Conservation (phyloP, 345 rosid species). For the Microthlaspi erraticum region DNA sequence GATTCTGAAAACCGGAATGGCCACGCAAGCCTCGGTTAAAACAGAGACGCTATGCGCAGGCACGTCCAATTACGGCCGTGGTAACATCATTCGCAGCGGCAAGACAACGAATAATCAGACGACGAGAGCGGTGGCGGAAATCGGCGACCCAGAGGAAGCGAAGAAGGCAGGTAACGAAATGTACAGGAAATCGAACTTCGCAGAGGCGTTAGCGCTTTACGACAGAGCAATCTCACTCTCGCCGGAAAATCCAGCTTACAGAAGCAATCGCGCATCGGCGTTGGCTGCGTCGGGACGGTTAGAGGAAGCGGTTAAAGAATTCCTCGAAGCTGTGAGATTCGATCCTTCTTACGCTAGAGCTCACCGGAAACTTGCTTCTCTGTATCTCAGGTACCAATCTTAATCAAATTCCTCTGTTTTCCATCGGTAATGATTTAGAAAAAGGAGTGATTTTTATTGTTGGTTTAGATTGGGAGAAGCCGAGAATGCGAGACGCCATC, state of each 20-base stretch:
- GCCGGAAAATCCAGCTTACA: conserved; percentile 77
- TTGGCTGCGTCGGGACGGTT: conserved; percentile 77
- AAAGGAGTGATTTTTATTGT: conserved; percentile 3
- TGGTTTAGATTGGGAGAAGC: conserved; percentile 74
- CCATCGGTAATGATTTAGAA: not conserved
- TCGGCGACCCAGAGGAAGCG: conserved; percentile 71
- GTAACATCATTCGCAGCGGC: conserved; percentile 67
- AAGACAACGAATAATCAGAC: conserved; percentile 33
- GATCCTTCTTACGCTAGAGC: conserved; percentile 80
- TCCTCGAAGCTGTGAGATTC: conserved; percentile 80
- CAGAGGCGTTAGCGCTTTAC: conserved; percentile 75
- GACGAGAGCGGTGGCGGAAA: conserved; percentile 47
- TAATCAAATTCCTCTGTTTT: not conserved
- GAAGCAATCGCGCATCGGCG: conserved; percentile 90
- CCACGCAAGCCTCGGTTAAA: conserved; percentile 52
- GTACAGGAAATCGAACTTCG: conserved; percentile 70
- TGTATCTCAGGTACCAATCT: conserved; percentile 70
- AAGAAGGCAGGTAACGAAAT: conserved; percentile 83
- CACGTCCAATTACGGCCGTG: conserved; percentile 86
- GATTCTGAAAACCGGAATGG: conserved; percentile 66
- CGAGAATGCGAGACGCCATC: conserved; percentile 71
- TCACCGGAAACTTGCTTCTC: conserved; percentile 80
- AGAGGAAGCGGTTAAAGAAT: conserved; percentile 80
- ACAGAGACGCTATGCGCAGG: conserved; percentile 72
- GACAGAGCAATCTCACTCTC: conserved; percentile 77